Evolutionary conservation across 2,329 filamentous ascomycete genomes (phyloP), one percentile per base, ranked within the genome.

Genomic region (Fusarium cyanostomum): DNA sequence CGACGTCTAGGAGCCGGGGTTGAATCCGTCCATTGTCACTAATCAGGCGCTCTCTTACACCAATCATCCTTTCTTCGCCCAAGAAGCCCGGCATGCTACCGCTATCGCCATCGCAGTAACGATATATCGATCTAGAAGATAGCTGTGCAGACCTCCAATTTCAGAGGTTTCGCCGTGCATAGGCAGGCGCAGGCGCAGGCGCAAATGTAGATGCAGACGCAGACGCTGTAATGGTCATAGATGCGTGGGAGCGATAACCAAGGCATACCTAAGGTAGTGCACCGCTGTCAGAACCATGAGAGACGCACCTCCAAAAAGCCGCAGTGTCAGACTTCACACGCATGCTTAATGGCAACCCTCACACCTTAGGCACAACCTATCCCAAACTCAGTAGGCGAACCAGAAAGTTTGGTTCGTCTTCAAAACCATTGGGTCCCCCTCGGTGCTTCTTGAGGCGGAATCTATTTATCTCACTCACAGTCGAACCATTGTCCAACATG

Each of bases 191-290:
- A 35, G 33, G 15, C 33, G 3, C n/a, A 9, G n/a, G 15, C 37
- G 27, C 21, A 42, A 18, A 27, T 34, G n/a, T 46, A 56, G 13
- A n/a, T 35, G 26, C 18, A 50, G 13, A 27, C 33, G n/a, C 8
- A 33, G 13, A 24, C 11, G n/a, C 11, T 15, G 34, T 33, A 56
- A 46, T 21, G 52, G 51, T 35, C 57, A 46, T 62, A 39, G 30
- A 41, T 39, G 44, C 33, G 38, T 61, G 45, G 35, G 12, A 56
- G 26, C 43, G 31, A 59, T 59, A 26, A 28, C 37, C 37, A 33
- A 16, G 18, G 35, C 18, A 27, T 21, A 28, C 26, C 39, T 7
- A 27, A 16, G 35, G 12, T 37, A 39, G 15, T 52, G 52, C 44
- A 62, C 46, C 37, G 37, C 52, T 24, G 26, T 34, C 27, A 41